Percentiles rank a stretch among this genome's conserved stretches.
Conservation (phyloP, 495 filamentous ascomycete genomes). For the Parathielavia appendiculata region DNA sequence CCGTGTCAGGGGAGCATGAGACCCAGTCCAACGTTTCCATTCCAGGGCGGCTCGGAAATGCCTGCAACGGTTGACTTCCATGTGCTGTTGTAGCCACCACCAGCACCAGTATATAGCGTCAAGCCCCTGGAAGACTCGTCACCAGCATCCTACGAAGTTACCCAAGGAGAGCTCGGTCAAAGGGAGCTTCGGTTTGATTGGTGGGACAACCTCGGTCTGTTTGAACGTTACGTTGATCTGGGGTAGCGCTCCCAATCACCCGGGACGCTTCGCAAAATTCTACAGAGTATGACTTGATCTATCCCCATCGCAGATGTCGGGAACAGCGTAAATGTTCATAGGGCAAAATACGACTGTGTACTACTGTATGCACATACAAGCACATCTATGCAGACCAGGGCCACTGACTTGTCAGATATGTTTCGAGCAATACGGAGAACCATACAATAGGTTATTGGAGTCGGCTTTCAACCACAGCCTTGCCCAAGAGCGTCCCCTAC, state of each 20-base stretch:
- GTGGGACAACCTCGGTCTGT: slow-evolving; percentile 24
- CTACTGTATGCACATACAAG: not conserved
- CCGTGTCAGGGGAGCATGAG: not conserved
- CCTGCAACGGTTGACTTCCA: not conserved
- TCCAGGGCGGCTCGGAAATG: not conserved
- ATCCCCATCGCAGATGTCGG: not conserved
- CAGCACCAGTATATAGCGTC: not conserved
- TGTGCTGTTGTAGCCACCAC: not conserved
- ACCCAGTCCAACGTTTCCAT: not conserved
- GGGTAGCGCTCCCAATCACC: slow-evolving; percentile 14
- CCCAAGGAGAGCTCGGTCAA: not conserved
- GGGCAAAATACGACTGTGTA: not conserved
- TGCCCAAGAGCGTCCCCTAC: too few relatives aligned
- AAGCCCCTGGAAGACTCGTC: not conserved
- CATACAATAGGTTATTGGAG: too few relatives aligned
- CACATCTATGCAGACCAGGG: too few relatives aligned
- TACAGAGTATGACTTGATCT: too few relatives aligned
- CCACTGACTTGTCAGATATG: too few relatives aligned
- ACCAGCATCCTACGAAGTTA: not conserved
- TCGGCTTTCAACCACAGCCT: too few relatives aligned
- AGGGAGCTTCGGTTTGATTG: slow-evolving; percentile 4
- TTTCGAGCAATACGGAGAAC: too few relatives aligned
- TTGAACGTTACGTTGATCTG: not conserved
- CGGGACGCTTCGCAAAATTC: slow-evolving; percentile 12
- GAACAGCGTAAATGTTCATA: not conserved